phyloP scores from a whole-genome alignment of 1,139 yeast species.

The Kurtzmaniella quercitrusa region DNA sequence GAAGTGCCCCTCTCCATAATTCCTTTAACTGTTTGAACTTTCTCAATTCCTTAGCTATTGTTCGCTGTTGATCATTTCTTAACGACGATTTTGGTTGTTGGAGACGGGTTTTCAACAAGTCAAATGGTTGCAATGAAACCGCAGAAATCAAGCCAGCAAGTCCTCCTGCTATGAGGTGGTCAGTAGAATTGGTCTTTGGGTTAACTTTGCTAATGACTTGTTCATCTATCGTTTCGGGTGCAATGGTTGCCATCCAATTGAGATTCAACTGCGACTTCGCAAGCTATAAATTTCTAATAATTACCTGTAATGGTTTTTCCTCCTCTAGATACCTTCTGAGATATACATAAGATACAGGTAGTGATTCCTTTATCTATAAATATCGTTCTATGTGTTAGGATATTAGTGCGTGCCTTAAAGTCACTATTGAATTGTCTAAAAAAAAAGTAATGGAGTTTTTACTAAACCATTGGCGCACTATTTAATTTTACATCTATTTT shows the following conservation, averaged over 20 bases:
- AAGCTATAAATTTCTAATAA: background rate
- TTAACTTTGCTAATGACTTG: background rate
- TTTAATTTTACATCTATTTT: no score
- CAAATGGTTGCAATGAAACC: slow-evolving; percentile 81
- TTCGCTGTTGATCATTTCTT: slow-evolving; percentile 31
- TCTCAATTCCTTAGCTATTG: slow-evolving; percentile 39
- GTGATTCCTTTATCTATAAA: background rate
- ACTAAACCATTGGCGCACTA: background rate
- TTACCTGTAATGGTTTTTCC: background rate
- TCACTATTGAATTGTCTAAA: background rate
- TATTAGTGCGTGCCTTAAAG: background rate
- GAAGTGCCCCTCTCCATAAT: slow-evolving; percentile 91
- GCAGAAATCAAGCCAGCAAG: slow-evolving; percentile 85
- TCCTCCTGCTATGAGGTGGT: slow-evolving; percentile 79
- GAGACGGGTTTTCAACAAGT: slow-evolving; percentile 80
- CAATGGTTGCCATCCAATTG: background rate
- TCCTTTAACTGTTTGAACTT: slow-evolving; percentile 46
- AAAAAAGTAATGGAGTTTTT: background rate
- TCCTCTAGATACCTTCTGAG: background rate
- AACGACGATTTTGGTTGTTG: slow-evolving; percentile 54
- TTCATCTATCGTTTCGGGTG: background rate
- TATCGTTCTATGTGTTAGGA: background rate
- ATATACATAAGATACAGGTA: background rate
- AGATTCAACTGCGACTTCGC: background rate
- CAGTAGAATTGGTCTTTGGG: slow-evolving; percentile 9